Percentiles rank a stretch among this genome's conserved stretches.
These are phyloP conservation scores for Stemphylium lycopersici DNA, from an alignment of 2,329 filamentous ascomycete species.

Conservation along the genomic window DNA sequence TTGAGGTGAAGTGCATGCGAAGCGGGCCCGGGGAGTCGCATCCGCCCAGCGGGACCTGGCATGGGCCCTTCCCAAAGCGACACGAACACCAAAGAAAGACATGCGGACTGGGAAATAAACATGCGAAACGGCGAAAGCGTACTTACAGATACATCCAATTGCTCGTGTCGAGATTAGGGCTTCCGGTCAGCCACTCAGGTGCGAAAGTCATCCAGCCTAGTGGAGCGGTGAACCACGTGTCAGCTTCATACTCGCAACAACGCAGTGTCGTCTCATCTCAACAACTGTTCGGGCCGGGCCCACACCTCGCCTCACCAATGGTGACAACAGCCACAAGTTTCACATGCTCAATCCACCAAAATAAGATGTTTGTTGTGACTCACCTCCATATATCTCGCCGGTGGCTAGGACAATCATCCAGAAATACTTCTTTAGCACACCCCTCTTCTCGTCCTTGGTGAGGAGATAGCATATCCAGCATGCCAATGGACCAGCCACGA, in stretches of 20 bases:
- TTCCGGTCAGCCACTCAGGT: conserved; percentile 68
- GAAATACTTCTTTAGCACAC: conserved; percentile 54
- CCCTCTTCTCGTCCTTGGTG: conserved; percentile 47
- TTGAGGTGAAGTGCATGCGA: neutral
- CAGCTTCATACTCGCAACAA: conserved; percentile 38
- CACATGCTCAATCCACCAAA: conserved; percentile 9
- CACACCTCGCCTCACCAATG: conserved; percentile 27
- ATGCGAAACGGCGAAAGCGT: neutral
- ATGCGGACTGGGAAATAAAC: neutral
- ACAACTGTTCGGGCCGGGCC: conserved; percentile 22
- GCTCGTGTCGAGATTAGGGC: conserved; percentile 61
- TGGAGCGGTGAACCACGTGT: conserved; percentile 46
- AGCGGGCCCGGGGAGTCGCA: neutral
- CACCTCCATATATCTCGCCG: conserved; percentile 67
- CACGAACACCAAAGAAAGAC: neutral
- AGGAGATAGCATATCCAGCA: conserved; percentile 63
- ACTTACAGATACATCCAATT: conserved; percentile 65
- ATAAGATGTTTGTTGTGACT: conserved; percentile 26
- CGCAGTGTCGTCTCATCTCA: conserved; percentile 25
- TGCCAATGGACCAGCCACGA: conserved; percentile 64
- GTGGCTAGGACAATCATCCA: conserved; percentile 65
- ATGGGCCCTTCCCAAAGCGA: neutral
- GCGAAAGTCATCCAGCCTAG: conserved; percentile 68
- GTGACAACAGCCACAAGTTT: conserved; percentile 7
- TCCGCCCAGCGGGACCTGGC: neutral